Evolutionary conservation across 306 rosid genomes (phyloP).

Genomic region (Prunus padus): DNA sequence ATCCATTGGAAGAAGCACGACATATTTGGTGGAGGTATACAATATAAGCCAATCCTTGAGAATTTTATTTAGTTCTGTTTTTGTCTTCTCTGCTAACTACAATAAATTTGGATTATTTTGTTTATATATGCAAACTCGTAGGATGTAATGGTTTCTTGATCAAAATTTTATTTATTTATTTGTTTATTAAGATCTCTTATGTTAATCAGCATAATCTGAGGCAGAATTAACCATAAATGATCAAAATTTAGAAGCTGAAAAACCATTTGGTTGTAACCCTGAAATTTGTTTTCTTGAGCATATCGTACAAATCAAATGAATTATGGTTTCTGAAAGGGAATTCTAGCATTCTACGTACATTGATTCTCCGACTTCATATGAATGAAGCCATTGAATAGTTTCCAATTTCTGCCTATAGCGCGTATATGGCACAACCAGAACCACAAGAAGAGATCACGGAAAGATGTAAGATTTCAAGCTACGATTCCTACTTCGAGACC

Average conservation of each 20-base stretch:
- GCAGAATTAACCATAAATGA: background rate
- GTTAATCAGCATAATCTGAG: background rate
- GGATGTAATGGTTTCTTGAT: background rate
- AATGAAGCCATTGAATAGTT: background rate
- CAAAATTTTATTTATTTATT: background rate
- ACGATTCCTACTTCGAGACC: constrained; percentile 60
- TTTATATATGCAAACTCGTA: background rate
- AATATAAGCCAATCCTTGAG: background rate
- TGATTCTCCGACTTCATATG: background rate
- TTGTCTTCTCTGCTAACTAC: background rate
- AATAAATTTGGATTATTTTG: background rate
- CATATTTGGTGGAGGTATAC: constrained; percentile 24
- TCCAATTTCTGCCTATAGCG: constrained; percentile 21
- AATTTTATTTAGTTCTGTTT: background rate
- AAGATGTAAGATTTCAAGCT: constrained; percentile 40
- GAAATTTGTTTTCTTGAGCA: background rate
- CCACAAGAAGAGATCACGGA: constrained; percentile 17
- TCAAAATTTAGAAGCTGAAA: background rate
- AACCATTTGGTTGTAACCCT: background rate
- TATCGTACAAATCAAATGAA: background rate
- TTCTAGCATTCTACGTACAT: background rate
- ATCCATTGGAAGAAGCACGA: constrained; percentile 27
- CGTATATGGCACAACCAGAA: constrained; percentile 50
- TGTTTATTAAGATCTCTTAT: no score
- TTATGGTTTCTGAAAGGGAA: background rate